These are phyloP conservation scores for Lactarius deliciosus DNA, from an alignment of 768 basidiomycete genomes.

Conservation along the genomic window DNA sequence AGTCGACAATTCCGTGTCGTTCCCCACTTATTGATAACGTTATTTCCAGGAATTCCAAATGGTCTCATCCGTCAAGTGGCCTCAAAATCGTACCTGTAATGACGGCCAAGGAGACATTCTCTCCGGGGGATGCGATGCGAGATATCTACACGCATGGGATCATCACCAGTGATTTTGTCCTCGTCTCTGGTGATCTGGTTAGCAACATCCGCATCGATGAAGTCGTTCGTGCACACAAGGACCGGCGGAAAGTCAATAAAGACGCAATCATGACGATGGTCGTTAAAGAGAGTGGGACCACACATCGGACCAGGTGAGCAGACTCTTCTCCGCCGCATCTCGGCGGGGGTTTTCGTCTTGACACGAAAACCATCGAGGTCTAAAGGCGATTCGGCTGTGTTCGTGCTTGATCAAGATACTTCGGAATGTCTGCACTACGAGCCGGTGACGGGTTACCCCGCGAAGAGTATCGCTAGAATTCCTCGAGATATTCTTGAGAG, in stretches of 20 bases:
- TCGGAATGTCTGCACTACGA: constrained; percentile 87
- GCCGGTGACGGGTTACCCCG: constrained; percentile 68
- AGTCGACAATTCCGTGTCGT: constrained; percentile 33
- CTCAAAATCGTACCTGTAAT: constrained; percentile 84
- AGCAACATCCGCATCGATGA: constrained; percentile 91
- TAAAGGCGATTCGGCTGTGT: constrained; percentile 70
- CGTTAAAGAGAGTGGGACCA: constrained; percentile 72
- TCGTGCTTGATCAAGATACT: constrained; percentile 72
- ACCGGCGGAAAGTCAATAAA: constrained; percentile 80
- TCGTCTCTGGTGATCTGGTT: constrained; percentile 89
- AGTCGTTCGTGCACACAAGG: constrained; percentile 86
- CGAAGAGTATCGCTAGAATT: constrained; percentile 56
- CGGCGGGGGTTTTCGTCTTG: neutral
- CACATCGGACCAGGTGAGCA: constrained; percentile 71
- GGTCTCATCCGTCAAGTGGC: constrained; percentile 76
- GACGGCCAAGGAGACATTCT: constrained; percentile 83
- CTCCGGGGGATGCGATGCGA: constrained; percentile 89
- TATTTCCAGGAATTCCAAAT: constrained; percentile 67
- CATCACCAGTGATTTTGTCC: constrained; percentile 87
- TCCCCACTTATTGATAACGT: constrained; percentile 1
- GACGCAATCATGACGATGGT: constrained; percentile 98
- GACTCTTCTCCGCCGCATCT: constrained; percentile 1
- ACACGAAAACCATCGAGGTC: constrained; percentile 45
- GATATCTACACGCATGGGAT: constrained; percentile 91
- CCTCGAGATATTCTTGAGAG: constrained; percentile 74